A percentile compares a stretch with the other conserved stretches of the same genome.
These are phyloP conservation scores for Mayamaea pseudoterrestris DNA, from an alignment of 108 stramenopile genomes.

Conservation along the genomic window DNA sequence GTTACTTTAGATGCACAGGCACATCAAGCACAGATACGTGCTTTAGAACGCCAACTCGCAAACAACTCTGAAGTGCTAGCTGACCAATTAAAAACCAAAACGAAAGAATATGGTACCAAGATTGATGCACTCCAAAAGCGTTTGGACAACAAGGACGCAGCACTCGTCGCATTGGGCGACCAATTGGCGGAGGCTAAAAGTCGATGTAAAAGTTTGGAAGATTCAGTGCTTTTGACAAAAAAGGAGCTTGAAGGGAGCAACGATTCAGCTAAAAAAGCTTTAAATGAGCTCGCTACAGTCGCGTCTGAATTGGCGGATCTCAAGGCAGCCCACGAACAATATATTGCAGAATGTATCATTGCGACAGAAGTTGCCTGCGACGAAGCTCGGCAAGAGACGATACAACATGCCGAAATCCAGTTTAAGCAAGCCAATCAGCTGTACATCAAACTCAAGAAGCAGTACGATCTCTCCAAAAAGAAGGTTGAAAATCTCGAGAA, in stretches of 20 bases:
- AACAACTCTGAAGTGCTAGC: too few relatives aligned
- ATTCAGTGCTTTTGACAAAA: constrained; percentile 1
- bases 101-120: too few relatives aligned
- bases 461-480: constrained; percentile 21
- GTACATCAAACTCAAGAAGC: constrained; percentile 34
- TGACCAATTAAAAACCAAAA: too few relatives aligned
- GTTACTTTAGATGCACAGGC: too few relatives aligned
- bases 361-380: constrained; percentile 22
- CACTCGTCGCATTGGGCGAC: constrained; percentile 27
- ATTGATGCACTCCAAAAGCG: too few relatives aligned
- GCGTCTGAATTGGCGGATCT: constrained; percentile 8
- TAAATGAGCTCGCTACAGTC: constrained; percentile 3
- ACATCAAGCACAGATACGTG: too few relatives aligned
- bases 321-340: constrained; percentile 14
- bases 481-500: constrained; percentile 19
- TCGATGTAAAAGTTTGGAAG: constrained; percentile 3
- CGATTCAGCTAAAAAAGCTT: constrained; percentile 3
- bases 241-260: constrained; percentile 1
- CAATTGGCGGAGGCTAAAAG: constrained; percentile 32
- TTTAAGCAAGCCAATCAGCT: constrained; percentile 31
- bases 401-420: constrained; percentile 33
- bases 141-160: constrained; percentile 50
- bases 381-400: constrained; percentile 33
- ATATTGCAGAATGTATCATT: constrained; percentile 16
- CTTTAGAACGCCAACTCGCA: too few relatives aligned